Conservation (phyloP, 108 stramenopile genomes). For the Seminavis robusta region DNA sequence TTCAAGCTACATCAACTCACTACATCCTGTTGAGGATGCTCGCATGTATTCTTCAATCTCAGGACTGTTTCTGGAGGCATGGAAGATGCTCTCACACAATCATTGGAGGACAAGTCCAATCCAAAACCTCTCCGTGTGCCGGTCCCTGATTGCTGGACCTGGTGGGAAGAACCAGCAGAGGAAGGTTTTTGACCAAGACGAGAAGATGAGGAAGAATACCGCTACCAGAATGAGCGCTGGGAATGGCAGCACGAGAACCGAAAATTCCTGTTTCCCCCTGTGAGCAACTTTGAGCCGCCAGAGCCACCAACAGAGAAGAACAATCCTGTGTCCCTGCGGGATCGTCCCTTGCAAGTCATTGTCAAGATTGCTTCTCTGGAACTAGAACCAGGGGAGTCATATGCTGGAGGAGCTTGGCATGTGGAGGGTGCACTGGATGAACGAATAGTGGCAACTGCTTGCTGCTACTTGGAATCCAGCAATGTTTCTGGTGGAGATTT, state of each 20-base stretch:
- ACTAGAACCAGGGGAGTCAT: too few relatives aligned
- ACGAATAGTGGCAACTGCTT: too few relatives aligned
- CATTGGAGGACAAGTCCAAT: too few relatives aligned
- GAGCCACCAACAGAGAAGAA: background rate
- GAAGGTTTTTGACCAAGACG: too few relatives aligned
- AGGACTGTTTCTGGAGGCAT: slow-evolving; percentile 1
- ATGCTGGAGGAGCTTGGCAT: too few relatives aligned
- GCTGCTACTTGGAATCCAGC: too few relatives aligned
- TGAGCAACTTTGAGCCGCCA: background rate
- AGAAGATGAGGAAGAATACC: background rate
- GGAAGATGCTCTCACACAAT: background rate
- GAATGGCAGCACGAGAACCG: too few relatives aligned
- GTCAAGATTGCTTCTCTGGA: too few relatives aligned
- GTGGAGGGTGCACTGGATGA: too few relatives aligned
- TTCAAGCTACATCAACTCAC: background rate
- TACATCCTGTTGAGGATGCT: slow-evolving; percentile 1
- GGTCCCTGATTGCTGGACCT: background rate
- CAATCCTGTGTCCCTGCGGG: too few relatives aligned
- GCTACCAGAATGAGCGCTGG: background rate
- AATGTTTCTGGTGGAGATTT: too few relatives aligned
- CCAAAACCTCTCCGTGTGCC: background rate
- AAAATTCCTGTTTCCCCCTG: background rate
- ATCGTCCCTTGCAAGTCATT: too few relatives aligned
- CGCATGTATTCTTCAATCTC: background rate
- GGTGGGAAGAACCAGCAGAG: slow-evolving; percentile 7